These are phyloP conservation scores for Tulasnella sp. DNA, from an alignment of 768 basidiomycete species.

Conservation along the genomic window DNA sequence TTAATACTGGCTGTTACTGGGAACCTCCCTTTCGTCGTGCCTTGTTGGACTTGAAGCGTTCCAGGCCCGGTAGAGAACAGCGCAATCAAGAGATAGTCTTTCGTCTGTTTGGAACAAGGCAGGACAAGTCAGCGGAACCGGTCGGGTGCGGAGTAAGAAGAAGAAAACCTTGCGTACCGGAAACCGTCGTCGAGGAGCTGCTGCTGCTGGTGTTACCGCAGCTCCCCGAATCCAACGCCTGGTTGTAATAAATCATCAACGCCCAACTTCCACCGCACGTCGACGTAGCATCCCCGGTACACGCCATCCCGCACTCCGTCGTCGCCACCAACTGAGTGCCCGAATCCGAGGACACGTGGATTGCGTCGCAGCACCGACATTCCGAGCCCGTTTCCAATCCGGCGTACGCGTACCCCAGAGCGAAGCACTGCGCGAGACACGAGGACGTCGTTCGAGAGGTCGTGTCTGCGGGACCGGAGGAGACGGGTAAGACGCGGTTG, in stretches of 20 bases:
- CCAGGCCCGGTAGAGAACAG: too few relatives aligned
- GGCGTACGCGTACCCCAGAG: conserved; percentile 9
- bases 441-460: background rate
- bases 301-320: background rate
- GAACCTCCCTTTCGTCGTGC: too few relatives aligned
- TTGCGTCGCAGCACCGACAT: conserved; percentile 13
- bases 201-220: too few relatives aligned
- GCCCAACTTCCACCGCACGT: conserved; percentile 14
- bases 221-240: background rate
- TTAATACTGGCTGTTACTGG: too few relatives aligned
- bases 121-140: too few relatives aligned
- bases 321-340: background rate
- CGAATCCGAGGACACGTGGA: background rate
- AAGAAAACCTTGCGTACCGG: too few relatives aligned
- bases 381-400: conserved; percentile 15
- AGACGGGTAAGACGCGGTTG: background rate
- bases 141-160: too few relatives aligned
- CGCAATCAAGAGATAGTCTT: conserved; percentile 24
- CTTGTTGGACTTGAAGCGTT: too few relatives aligned
- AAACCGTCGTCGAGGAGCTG: too few relatives aligned
- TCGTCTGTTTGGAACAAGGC: too few relatives aligned
- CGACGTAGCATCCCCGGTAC: background rate
- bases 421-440: conserved; percentile 1
- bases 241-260: conserved; percentile 12
- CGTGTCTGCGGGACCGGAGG: background rate